Evolutionary conservation across 1,284 basidiomycete species (phyloP), one percentile per base, ranked within the genome.

Genomic region (Somion occarium): DNA sequence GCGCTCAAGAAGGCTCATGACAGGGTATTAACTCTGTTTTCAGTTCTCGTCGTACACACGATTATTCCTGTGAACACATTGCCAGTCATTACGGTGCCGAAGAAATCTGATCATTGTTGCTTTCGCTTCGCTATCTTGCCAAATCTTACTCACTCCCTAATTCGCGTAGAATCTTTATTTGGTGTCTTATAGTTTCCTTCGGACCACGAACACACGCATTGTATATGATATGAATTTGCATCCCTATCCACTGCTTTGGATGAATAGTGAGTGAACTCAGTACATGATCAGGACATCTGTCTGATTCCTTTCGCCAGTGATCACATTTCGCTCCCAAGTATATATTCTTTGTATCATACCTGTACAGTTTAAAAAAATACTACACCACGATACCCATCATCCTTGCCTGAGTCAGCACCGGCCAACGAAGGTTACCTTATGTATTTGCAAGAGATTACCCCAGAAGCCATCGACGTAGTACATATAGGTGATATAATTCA

Each of bases 181-280:
- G n/a, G 38, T 15, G 13, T 4, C 20, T 18, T 15, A 15, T 15
- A 18, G 13, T 39, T 20, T 20, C 38, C 20, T 15, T 18, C 38
- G 38, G 42, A 20, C 15, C 42, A 20, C 42, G 42, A 20, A 44
- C 42, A 44, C 42, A 25, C 42, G 24, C 42, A 44, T 20, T 44
- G 4, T 15, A 15, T 15, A 15, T 44, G 15, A 15, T 7, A 15
- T 18, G 19, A 25, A 5, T 4, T 22, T 42, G 39, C 19, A 42
- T 22, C 24, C 5, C 24, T 5, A 20, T 23, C 19, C 42, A 22
- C 42, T n/a, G n/a, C n/a, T n/a, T n/a, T n/a, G n/a, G n/a, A n/a
- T n/a, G 19, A 5, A 20, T 44, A 22, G n/a, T 23, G 11, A 9
- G 20, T 44, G 4, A 22, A 22, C 5, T 15, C 38, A 18, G 22